Percentiles rank a stretch among this genome's conserved stretches.
These are phyloP conservation scores for Porodaedalea pini DNA, from an alignment of 1,284 basidiomycete genomes.

Conservation along the genomic window DNA sequence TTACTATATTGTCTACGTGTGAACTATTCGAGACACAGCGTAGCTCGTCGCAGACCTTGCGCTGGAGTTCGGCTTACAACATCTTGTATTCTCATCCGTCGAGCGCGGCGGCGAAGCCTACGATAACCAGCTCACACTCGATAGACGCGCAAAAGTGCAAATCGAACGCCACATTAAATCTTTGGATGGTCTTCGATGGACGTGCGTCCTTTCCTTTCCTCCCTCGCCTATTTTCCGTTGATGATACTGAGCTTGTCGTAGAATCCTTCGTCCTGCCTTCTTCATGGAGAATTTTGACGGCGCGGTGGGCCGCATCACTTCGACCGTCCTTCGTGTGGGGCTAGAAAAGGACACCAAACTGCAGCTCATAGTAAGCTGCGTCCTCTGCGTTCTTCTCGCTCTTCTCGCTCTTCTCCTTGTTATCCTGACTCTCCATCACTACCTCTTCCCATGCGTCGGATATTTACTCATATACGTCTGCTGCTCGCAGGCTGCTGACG, in stretches of 20 bases:
- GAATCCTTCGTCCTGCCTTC: conserved; percentile 35
- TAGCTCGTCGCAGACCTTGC: conserved; percentile 36
- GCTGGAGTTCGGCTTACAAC: conserved; percentile 33
- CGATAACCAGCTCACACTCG: conserved; percentile 31
- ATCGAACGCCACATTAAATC: conserved; percentile 38
- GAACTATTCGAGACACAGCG: background rate
- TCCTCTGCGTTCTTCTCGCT: conserved; percentile 23
- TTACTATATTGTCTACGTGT: background rate
- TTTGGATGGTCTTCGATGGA: conserved; percentile 37
- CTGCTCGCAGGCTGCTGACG: conserved; percentile 31
- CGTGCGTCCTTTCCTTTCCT: conserved; percentile 29
- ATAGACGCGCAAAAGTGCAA: conserved; percentile 35
- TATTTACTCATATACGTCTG: background rate
- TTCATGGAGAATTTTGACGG: conserved; percentile 44
- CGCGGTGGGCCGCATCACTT: conserved; percentile 34
- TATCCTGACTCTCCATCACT: background rate
- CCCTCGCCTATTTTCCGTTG: background rate
- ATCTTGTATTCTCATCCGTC: conserved; percentile 36
- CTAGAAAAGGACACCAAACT: conserved; percentile 34
- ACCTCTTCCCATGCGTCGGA: background rate
- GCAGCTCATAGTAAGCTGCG: conserved; percentile 37
- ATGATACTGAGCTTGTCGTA: conserved; percentile 13
- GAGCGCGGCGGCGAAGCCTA: conserved; percentile 36
- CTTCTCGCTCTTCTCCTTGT: background rate
- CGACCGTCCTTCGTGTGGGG: conserved; percentile 32